Evolutionary conservation across 441 rosid genomes (phyloP), one percentile per base, ranked within the genome.

Genomic region (Macaranga tanarius): DNA sequence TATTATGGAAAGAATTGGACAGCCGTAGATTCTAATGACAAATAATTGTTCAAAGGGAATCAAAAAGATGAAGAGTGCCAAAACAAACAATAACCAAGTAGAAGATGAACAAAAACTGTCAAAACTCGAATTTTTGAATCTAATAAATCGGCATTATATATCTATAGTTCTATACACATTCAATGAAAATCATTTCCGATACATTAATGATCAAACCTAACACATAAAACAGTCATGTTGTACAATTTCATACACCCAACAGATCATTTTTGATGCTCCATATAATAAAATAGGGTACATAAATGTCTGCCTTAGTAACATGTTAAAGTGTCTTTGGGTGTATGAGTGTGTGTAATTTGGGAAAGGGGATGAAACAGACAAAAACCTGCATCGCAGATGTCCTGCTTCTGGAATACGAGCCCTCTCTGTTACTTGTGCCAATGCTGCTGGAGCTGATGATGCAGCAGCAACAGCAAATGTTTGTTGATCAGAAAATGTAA

Each of bases 401-500:
- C 98, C 96, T 42, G 98, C 96, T 88, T 95, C 99, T 81, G 82
- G 97, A 74, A 95, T 93, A 34, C 92, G 94, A 76, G 95, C 98
- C 79, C 84, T 84, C 80, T 95, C 96, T 10, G 96, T 86, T 62
- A 91, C 94, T 83, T 93, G 96, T 25, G 88, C 83, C 77, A 95
- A 74, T 70, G 95, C 86, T 70, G 95, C 87, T 10, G 95, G 92
- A 62, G 92, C 85, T 50, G 92, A 91, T 45, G 98, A 93, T 65
- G 87, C 80, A 74, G 92, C 85, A 55, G 92, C 96, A 62, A 83
- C 72, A 26, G 88, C 83, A 81, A 93, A 91, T 67, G 95, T 84
- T 68, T 87, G 93, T 42, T 84, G 90, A 83, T 90, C 87, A 54
- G 88, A 85, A 77, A 90, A 93, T 31, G 88, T 74, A 50, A n/a